Evolutionary conservation across 1,284 basidiomycete genomes (phyloP), one percentile per base, ranked within the genome.

Genomic region (Farysia itapuensis): DNA sequence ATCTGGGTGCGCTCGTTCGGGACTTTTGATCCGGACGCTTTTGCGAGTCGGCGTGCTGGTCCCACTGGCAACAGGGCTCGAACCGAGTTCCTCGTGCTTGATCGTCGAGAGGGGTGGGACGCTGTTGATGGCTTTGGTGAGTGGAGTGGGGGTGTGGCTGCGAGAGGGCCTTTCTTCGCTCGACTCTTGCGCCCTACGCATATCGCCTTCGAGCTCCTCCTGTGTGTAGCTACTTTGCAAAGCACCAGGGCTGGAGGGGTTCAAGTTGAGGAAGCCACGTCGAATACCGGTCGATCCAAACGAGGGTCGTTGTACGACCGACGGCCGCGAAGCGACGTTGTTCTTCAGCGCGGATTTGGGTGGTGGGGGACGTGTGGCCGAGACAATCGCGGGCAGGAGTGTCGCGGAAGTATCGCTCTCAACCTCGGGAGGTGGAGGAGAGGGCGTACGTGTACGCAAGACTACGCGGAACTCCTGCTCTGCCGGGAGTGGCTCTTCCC

Each of bases 221-320:
- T 50, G 44, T 5, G 60, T 52, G 29, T 67, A 64, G 19, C 38
- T 48, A 45, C 52, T 63, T 21, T 51, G 49, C 40, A 60, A 57
- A 1, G 67, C 64, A 5, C 49, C 67, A 2, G 64, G 65, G 31
- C 63, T 68, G 29, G 50, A 52, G 12, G 56, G 65, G 20, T 66
- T 68, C 26, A 66, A 53, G 20, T 64, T 60, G 39, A 65, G 43
- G 38, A 65, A 67, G 18, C 64, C 64, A n/a, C 51, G 56, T 18
- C 57, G 49, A 25, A 64, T 51, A n/a, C 61, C 61, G 4, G 51
- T 23, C 1, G 60, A 42, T 6, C 51, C 54, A 24, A 60, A 61
- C 8, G 56, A 54, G 0, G 61, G 59, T 7, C 59, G 48, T 18
- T 51, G 47, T 6, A 22, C 25, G n/a, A 61, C 35, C 14, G 34